Percentiles rank a stretch among this genome's conserved stretches.
Evolutionary conservation across 257 asterid genomes (phyloP).

Genomic region (Nyctanthes arbortristis): DNA sequence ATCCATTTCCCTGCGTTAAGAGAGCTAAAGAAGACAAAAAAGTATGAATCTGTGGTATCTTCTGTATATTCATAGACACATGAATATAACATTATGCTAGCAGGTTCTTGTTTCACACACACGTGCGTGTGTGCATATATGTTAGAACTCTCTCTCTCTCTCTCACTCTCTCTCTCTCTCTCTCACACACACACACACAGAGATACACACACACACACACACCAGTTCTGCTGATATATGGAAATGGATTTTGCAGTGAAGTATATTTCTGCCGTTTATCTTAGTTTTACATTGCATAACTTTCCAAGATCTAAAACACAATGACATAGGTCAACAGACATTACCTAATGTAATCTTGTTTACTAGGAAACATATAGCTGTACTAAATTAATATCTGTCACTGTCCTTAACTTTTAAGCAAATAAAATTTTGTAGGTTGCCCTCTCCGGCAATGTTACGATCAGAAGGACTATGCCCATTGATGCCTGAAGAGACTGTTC

Average conservation of each 20-base stretch:
- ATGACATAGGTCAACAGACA: not conserved
- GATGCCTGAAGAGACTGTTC: constrained; percentile 99
- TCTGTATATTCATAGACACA: constrained; percentile 7
- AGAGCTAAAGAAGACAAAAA: constrained; percentile 57
- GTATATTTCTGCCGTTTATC: not conserved
- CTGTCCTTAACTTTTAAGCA: constrained; percentile 7
- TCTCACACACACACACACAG: too few species aligned
- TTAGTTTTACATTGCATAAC: not conserved
- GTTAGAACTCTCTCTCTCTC: too few species aligned
- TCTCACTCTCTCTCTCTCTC: too few species aligned
- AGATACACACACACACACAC: too few species aligned
- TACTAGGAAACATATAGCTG: not conserved
- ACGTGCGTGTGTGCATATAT: too few species aligned
- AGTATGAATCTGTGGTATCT: constrained; percentile 40
- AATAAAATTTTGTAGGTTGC: constrained; percentile 56
- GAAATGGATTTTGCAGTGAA: not conserved
- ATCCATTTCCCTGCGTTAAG: constrained; percentile 83
- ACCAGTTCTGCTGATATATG: too few species aligned
- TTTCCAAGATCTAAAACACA: not conserved
- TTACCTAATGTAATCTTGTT: not conserved
- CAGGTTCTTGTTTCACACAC: not conserved
- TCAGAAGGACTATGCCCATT: constrained; percentile 93
- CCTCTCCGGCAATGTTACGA: constrained; percentile 61
- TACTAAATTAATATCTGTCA: not conserved
- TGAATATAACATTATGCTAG: constrained; percentile 18